Percentiles rank a stretch among this genome's conserved stretches.
These are phyloP conservation scores for Candida gorgasii DNA, from an alignment of 805 yeast genomes.

Conservation along the genomic window DNA sequence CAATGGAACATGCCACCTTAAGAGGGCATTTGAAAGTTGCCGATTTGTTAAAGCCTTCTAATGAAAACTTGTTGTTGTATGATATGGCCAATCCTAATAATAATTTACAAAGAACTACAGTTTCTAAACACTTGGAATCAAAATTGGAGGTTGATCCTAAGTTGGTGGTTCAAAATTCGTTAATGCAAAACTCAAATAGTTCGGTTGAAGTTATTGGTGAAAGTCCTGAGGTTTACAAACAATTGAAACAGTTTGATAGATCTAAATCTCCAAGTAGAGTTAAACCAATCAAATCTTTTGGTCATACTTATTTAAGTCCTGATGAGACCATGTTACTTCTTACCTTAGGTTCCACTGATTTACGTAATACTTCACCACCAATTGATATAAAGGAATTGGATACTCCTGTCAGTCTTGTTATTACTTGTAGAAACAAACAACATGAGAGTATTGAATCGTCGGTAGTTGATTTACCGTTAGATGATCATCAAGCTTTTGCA, in stretches of 20 bases:
- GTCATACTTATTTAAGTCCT: constrained; percentile 68
- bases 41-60: constrained; percentile 54
- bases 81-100: constrained; percentile 39
- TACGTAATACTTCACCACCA: constrained; percentile 57
- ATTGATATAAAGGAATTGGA: constrained; percentile 78
- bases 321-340: constrained; percentile 73
- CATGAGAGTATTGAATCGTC: constrained; percentile 50
- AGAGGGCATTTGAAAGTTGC: constrained; percentile 82
- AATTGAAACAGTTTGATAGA: constrained; percentile 28
- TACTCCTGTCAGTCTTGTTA: constrained; percentile 77
- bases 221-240: constrained; percentile 39
- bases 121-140: constrained; percentile 12
- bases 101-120: constrained; percentile 26
- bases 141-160: constrained; percentile 12
- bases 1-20: constrained; percentile 93
- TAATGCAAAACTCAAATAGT: constrained; percentile 22
- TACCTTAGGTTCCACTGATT: constrained; percentile 84
- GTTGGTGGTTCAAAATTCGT: constrained; percentile 3
- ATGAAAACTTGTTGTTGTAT: constrained; percentile 33
- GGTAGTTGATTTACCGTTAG: constrained; percentile 76
- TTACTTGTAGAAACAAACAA: constrained; percentile 41
- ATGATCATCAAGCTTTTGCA: constrained; percentile 69
- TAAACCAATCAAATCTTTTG: constrained; percentile 76
- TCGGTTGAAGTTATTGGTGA: constrained; percentile 42
- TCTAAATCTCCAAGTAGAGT: constrained; percentile 23